Base-by-base conservation (phyloP, 1,284 basidiomycete species). In the Apiotrichum montevideense region DNA sequence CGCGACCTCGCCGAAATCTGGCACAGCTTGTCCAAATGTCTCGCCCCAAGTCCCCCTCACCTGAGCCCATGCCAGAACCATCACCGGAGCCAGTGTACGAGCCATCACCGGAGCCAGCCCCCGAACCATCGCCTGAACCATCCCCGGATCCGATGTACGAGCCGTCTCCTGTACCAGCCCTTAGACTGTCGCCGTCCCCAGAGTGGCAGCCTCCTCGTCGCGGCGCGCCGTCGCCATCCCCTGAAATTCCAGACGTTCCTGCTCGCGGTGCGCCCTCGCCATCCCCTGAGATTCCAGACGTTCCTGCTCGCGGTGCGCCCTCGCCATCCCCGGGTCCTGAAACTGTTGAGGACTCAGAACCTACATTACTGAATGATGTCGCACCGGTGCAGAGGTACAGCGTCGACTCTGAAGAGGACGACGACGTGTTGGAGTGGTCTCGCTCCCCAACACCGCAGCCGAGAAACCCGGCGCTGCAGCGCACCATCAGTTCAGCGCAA, bases 381-480 rank as follows among this genome's bases (percentile, higher is more conserved):
- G 21, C 37, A 39, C 37, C 37, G 7, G 37, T 39, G 56, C 21
- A 21, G 21, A 40, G 13, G 32, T 50, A 42, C 40, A 40, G 34
- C 11, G 11, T 33, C 6, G 62, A 58, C 7, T 64, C 61, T 0
- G 62, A 63, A 4, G 63, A 63, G 8, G 67, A 69, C 6, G 62
- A 64, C 42, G 58, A 71, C 42, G 63, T 71, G 11, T 68, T 75
- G 11, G 65, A 67, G 41, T 75, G 74, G 74, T 77, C 75, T 3
- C 58, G 65, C 35, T 75, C 75, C 8, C 74, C 74, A 14, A 68
- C 66, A 4, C 71, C 74, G 2, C 56, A 56, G 29, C 59, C 57
- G 63, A 21, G 21, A 21, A 21, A 21, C 21, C 21, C 21, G 21
- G 21, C 21, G 21, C 21, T 21, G 21, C 21, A 21, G 21, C 48